Evolutionary conservation across 345 rosid genomes (phyloP), one percentile per base, ranked within the genome.

Genomic region (Crucihimalaya himalaica): DNA sequence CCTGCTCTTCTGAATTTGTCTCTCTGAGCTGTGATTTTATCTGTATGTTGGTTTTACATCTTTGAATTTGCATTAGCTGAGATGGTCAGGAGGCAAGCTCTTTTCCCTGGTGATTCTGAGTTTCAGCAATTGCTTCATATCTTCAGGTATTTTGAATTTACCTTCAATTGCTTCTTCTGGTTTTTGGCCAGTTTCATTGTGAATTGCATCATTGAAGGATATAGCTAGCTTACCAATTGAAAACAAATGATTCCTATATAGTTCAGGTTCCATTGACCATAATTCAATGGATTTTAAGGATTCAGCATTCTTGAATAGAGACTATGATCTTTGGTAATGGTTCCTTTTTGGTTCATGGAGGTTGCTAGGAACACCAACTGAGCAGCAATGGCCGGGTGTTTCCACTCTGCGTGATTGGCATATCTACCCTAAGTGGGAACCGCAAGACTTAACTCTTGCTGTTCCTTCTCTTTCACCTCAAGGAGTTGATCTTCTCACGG

Each of bases 101-200:
- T 89, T 23, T 94, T 91, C 75, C 98, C 92, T 14, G 98, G 97
- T 4, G 98, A 94, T 72, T 91, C 98, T 0, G 97, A 89, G 79
- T 91, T 87, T 56, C 98, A 91, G 80, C 98, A 94, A 74, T 74
- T 94, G 89, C 97, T 94, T 60, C 97, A 91, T 66, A 89, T 91
- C 60, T 94, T 94, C 84, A 89, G 89, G 97, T 91, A 45, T 5
- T 3, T 29, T 40, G n/a, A 37, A n/a, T 14, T 5, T 46, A 5
- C 6, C n/a, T 61, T 71, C 52, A 39, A 39, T 34, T 62, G 16
- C 15, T 35, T 71, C 42, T 51, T 43, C 12, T 34, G 21, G 21
- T 47, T 57, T 57, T 9, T 18, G 19, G 61, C 47, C 37, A 13
- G 50, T 35, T 35, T 16, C 6, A 28, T 4, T 25, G 59, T 50